These are phyloP conservation scores for Globisporangium irregulare DNA, from an alignment of 352 stramenopile species.

Conservation along the genomic window DNA sequence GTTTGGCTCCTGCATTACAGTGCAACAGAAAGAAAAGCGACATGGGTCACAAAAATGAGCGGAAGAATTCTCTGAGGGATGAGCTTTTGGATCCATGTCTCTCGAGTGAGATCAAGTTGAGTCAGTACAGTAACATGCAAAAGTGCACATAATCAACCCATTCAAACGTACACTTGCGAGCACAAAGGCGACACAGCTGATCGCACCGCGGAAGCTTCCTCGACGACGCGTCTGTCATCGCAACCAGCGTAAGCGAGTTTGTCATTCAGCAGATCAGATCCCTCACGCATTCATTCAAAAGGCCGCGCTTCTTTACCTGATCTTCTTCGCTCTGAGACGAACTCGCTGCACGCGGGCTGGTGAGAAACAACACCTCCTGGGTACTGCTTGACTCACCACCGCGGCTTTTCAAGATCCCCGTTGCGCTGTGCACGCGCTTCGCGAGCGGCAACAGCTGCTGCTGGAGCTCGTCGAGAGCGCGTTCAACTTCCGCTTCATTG, in stretches of 20 bases:
- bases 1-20: conserved; percentile 18
- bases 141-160: background rate
- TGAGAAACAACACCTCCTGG: background rate
- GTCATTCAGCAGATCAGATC: background rate
- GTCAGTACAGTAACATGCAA: background rate
- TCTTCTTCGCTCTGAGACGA: background rate
- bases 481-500: conserved; percentile 25
- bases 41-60: background rate
- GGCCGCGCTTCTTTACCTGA: background rate
- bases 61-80: background rate
- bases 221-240: conserved; percentile 21
- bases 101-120: background rate
- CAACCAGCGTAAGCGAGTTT: conserved; percentile 2
- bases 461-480: conserved; percentile 39
- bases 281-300: background rate
- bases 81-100: background rate
- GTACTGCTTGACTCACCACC: conserved; percentile 14
- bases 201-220: conserved; percentile 41
- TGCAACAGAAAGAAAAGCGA: background rate
- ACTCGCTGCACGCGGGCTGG: background rate
- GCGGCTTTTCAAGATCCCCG: conserved; percentile 29
- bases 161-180: conserved; percentile 18
- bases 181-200: conserved; percentile 59
- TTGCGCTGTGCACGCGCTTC: conserved; percentile 32
- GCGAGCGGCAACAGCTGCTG: conserved; percentile 48